phyloP scores from a whole-genome alignment of 352 stramenopile species.

The Globisporangium canariense region DNA sequence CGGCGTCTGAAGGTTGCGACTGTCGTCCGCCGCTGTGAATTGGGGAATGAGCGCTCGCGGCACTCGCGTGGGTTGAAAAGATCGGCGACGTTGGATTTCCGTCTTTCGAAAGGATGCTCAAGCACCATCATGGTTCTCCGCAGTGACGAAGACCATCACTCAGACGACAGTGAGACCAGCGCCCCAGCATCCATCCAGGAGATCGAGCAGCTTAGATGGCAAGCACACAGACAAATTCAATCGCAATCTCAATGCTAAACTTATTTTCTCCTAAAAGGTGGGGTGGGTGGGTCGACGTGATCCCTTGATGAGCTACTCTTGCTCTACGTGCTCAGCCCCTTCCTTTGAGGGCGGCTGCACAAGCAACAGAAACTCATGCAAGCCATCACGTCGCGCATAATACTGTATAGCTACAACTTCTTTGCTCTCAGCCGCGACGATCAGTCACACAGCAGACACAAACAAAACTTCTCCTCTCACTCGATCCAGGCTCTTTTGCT shows the following conservation, averaged over 20 bases:
- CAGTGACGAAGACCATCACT: background rate
- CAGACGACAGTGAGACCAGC: background rate
- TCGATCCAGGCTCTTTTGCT: background rate
- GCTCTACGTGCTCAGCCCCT: slow-evolving; percentile 2
- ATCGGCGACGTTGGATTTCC: background rate
- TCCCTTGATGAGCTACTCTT: background rate
- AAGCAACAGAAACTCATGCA: background rate
- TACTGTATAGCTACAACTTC: slow-evolving; percentile 11
- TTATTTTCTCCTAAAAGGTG: slow-evolving; percentile 1
- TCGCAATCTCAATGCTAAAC: background rate
- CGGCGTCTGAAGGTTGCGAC: background rate
- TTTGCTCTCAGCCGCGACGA: background rate
- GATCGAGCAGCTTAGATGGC: background rate
- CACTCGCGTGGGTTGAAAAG: slow-evolving; percentile 2
- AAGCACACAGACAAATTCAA: background rate
- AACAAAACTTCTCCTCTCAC: slow-evolving; percentile 4
- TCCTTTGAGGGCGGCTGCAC: slow-evolving; percentile 13
- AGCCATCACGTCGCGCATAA: background rate
- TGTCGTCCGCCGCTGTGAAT: background rate
- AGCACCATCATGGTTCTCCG: no score
- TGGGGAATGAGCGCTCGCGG: background rate
- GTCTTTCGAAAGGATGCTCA: no score
- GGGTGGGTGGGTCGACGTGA: background rate
- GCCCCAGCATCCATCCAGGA: background rate
- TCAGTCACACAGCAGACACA: background rate